A percentile compares a stretch with the other conserved stretches of the same genome.
Evolutionary conservation across 176 grass and related monocot genomes (phyloP).

Genomic region (Paspalum vaginatum): DNA sequence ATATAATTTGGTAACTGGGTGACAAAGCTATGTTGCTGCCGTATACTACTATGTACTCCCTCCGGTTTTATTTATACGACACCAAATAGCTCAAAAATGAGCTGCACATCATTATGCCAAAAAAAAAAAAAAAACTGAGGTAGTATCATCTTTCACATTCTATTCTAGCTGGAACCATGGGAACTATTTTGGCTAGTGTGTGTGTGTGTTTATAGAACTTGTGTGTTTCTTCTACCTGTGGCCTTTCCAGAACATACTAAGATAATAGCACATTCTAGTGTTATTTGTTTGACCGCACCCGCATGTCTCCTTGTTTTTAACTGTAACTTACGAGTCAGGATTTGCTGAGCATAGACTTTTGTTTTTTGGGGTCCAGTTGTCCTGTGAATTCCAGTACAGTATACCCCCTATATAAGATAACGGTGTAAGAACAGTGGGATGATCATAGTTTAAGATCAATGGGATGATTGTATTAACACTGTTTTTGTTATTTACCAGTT

Average conservation of each 20-base stretch:
- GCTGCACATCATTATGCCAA: too few species aligned
- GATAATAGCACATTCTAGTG: not conserved
- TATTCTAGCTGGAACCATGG: slow-evolving; percentile 2
- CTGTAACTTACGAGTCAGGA: not conserved
- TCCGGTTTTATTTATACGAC: too few species aligned
- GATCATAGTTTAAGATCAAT: not conserved
- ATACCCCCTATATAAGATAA: not conserved
- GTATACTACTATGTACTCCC: not conserved
- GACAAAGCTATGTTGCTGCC: slow-evolving; percentile 15
- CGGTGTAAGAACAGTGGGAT: too few species aligned
- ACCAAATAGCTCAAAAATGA: too few species aligned
- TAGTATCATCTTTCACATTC: not conserved
- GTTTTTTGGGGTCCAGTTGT: not conserved
- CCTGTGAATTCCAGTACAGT: not conserved
- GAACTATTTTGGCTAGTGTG: slow-evolving; percentile 2
- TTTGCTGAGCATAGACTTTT: not conserved
- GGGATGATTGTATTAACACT: not conserved
- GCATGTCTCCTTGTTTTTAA: slow-evolving; percentile 10
- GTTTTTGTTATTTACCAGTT: slow-evolving; percentile 51
- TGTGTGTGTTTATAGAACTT: not conserved
- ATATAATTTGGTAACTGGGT: slow-evolving; percentile 21
- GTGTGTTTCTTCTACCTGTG: not conserved
- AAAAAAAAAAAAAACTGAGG: too few species aligned
- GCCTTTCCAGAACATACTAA: slow-evolving; percentile 30
- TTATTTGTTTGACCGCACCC: slow-evolving; percentile 21